Conservation (phyloP, 1,284 basidiomycete species). For the Sparassis latifolia region DNA sequence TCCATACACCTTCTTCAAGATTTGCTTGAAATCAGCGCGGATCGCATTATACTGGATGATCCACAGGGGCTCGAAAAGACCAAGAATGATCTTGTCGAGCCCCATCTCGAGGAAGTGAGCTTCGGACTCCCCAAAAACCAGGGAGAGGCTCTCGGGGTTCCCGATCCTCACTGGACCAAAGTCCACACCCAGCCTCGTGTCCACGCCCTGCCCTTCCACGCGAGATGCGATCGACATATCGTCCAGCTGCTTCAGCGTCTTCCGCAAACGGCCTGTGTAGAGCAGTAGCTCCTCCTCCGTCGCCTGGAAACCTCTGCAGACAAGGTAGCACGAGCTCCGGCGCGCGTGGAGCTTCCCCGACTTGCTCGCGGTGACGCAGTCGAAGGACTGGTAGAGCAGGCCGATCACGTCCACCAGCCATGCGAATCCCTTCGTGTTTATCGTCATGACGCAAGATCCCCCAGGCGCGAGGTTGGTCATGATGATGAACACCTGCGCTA, state of each 20-base stretch:
- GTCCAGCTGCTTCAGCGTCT: conserved; percentile 3
- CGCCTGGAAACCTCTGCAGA: conserved; percentile 12
- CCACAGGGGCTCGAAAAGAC: conserved; percentile 14
- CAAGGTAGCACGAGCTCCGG: conserved; percentile 12
- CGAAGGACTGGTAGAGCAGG: conserved; percentile 10
- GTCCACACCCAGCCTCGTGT: not conserved
- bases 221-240: not conserved
- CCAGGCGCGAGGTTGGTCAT: no score
- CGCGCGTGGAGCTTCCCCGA: conserved; percentile 4
- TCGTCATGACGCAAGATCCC: no score
- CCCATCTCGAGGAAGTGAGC: conserved; percentile 1
- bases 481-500: no score
- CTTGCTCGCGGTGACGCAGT: conserved; percentile 4
- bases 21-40: not conserved
- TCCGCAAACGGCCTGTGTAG: not conserved
- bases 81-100: conserved; percentile 1
- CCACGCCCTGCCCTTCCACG: not conserved
- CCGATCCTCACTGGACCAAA: not conserved
- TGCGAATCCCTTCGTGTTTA: conserved; percentile 10
- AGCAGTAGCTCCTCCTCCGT: not conserved
- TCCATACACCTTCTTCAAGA: not conserved
- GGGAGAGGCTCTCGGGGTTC: not conserved
- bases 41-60: conserved; percentile 10
- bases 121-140: not conserved
- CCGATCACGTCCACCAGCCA: conserved; percentile 13